These are phyloP conservation scores for Domatiomyces globalis DNA, from an alignment of 2,329 filamentous ascomycete genomes.

Conservation along the genomic window DNA sequence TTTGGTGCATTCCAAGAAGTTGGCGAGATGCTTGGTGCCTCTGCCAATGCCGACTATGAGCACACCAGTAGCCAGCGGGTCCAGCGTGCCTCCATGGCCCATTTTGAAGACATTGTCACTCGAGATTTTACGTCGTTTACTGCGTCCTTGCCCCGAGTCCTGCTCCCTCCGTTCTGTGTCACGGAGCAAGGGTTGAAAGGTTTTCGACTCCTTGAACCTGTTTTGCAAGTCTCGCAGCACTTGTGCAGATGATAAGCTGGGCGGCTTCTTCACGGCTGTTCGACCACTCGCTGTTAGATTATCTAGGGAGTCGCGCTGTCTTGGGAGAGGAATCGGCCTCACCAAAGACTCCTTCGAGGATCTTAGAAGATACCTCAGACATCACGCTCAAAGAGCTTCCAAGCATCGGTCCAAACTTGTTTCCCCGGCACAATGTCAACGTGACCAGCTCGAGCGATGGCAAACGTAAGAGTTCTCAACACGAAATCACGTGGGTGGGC, in stretches of 20 bases:
- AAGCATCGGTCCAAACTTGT: conserved; percentile 1
- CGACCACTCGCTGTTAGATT: not conserved
- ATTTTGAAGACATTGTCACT: conserved; percentile 67
- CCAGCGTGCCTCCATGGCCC: conserved; percentile 88
- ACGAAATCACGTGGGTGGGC: not conserved
- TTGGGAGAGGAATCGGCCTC: conserved; percentile 21
- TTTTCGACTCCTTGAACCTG: conserved; percentile 63
- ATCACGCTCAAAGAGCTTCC: conserved; percentile 6
- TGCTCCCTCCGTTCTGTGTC: conserved; percentile 7
- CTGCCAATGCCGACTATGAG: conserved; percentile 76
- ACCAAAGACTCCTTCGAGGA: conserved; percentile 52
- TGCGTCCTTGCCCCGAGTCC: conserved; percentile 3
- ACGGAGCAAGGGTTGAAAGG: conserved; percentile 66
- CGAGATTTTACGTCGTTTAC: conserved; percentile 40
- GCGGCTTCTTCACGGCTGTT: conserved; percentile 82
- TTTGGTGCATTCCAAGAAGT: conserved; percentile 81
- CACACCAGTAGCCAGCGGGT: conserved; percentile 85
- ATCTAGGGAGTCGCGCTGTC: conserved; percentile 2
- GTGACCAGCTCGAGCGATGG: not conserved
- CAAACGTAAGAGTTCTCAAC: not conserved
- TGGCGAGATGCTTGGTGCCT: conserved; percentile 67
- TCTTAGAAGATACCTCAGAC: conserved; percentile 24
- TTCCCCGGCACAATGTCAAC: not conserved
- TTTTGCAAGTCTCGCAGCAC: conserved; percentile 77
- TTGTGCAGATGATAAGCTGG: conserved; percentile 74